These are phyloP conservation scores for Ceratocystis lukuohia DNA, from an alignment of 2,329 filamentous ascomycete genomes.

Conservation along the genomic window DNA sequence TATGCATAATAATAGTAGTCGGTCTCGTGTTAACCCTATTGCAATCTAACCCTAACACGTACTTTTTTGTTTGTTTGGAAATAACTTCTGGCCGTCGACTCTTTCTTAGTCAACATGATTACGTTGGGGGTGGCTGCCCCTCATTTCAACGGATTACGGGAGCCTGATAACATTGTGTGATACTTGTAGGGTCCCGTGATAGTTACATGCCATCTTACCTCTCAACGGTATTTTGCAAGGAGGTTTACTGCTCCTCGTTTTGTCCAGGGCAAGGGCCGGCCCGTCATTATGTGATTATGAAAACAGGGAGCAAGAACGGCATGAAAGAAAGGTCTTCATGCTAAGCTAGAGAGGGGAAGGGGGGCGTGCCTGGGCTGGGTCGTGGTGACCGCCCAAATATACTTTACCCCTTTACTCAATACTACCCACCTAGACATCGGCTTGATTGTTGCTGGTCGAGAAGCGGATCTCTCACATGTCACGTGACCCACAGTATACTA, in stretches of 20 bases:
- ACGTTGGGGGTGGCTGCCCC: no score
- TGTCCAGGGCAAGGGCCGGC: background rate
- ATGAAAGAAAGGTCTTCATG: background rate
- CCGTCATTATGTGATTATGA: background rate
- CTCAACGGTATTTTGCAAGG: background rate
- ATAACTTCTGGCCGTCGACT: no score
- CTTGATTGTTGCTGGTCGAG: background rate
- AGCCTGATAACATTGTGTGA: background rate
- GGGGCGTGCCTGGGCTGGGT: background rate
- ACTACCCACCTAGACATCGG: background rate
- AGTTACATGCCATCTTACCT: background rate
- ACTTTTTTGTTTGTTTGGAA: no score
- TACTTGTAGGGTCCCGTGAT: background rate
- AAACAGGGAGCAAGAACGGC: background rate
- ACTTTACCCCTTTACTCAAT: slow-evolving; percentile 1
- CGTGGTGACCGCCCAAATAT: background rate
- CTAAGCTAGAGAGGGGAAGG: background rate
- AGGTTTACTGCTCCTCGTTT: background rate
- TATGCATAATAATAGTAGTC: background rate
- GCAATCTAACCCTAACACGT: background rate
- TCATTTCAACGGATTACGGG: no score
- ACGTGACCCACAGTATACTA: no score
- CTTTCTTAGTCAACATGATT: no score
- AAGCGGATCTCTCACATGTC: no score
- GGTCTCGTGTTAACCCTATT: background rate